A percentile compares a stretch with the other conserved stretches of the same genome.
Evolutionary conservation across 1,284 basidiomycete genomes (phyloP).

Genomic region (Naganishia cerealis): DNA sequence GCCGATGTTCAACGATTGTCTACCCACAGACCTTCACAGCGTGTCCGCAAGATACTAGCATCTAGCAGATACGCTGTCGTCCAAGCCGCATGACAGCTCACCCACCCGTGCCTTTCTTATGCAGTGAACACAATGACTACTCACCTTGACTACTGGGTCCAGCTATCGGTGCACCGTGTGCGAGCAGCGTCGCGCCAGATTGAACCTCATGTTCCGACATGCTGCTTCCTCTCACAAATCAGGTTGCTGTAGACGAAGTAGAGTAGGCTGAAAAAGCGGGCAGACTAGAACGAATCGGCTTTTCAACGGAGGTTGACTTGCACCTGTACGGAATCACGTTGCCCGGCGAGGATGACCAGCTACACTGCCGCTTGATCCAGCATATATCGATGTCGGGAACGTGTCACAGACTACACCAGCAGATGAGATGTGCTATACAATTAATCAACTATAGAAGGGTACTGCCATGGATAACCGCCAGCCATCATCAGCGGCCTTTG

Average conservation of each 20-base stretch:
- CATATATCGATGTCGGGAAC: neutral
- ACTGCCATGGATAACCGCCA: too few relatives aligned
- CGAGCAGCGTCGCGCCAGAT: neutral
- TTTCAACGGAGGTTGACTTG: neutral
- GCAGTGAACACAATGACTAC: neutral
- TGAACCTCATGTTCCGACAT: conserved; percentile 8
- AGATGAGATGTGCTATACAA: neutral
- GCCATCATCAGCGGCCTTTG: neutral
- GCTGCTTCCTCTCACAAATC: neutral
- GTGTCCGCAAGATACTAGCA: neutral
- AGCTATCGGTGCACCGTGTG: neutral
- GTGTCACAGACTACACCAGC: neutral
- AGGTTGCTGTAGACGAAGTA: neutral
- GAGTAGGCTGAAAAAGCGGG: neutral
- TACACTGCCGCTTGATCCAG: neutral
- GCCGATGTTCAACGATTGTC: conserved; percentile 15
- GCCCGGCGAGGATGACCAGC: neutral
- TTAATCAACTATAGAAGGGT: neutral
- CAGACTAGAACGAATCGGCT: neutral
- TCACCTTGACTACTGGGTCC: conserved; percentile 4
- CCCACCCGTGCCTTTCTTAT: too few relatives aligned
- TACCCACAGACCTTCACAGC: neutral
- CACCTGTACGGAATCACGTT: neutral
- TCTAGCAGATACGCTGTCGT: neutral
- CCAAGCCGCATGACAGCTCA: neutral